Conservation (phyloP, 371 early-diverging fungal species). For the Rhizopus arrhizus region DNA sequence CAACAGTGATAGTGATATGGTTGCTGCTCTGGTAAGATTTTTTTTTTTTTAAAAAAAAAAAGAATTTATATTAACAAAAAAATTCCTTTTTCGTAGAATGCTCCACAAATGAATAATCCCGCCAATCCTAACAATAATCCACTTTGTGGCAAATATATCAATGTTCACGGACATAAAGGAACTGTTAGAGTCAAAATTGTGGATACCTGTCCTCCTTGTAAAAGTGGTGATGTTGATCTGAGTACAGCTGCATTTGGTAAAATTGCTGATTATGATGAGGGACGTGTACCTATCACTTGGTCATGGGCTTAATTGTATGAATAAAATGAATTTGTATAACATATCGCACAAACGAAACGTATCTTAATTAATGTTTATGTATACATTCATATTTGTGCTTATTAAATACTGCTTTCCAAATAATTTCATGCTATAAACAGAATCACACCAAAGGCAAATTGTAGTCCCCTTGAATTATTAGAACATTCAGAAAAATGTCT, state of each 20-base stretch:
- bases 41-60: not conserved
- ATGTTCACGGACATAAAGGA: constrained; percentile 45
- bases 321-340: not conserved
- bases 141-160: constrained; percentile 36
- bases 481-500: too few relatives aligned
- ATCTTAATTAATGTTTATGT: too few relatives aligned
- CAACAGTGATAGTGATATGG: constrained; percentile 25
- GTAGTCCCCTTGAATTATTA: too few relatives aligned
- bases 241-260: constrained; percentile 53
- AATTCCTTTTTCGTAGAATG: constrained; percentile 31
- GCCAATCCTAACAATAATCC: constrained; percentile 45
- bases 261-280: constrained; percentile 44
- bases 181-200: constrained; percentile 41
- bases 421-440: too few relatives aligned
- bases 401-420: too few relatives aligned
- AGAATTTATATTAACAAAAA: not conserved
- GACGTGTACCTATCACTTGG: constrained; percentile 55
- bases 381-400: too few relatives aligned
- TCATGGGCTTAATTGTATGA: constrained; percentile 29
- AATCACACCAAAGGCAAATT: too few relatives aligned
- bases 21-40: constrained; percentile 49
- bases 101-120: constrained; percentile 46
- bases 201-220: constrained; percentile 45
- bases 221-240: constrained; percentile 45
- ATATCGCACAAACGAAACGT: not conserved